These are phyloP conservation scores for Populus pruinosa DNA, from an alignment of 345 rosid genomes.

Conservation along the genomic window DNA sequence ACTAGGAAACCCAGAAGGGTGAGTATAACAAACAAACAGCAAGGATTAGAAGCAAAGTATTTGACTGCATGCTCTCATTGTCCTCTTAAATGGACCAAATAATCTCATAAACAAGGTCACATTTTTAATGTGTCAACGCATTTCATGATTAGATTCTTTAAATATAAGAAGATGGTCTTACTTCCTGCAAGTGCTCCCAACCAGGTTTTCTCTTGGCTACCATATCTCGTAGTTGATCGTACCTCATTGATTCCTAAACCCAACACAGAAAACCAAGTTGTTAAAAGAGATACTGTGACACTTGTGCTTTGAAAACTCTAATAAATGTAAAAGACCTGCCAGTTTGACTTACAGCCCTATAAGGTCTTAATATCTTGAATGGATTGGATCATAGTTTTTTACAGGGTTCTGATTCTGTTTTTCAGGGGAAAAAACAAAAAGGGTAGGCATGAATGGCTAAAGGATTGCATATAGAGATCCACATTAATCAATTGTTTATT, in stretches of 20 bases:
- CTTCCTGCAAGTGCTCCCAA: slow-evolving; percentile 92
- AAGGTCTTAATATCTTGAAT: neutral
- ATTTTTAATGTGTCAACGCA: neutral
- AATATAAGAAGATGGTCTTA: slow-evolving; percentile 30
- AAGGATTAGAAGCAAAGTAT: neutral
- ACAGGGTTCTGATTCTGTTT: neutral
- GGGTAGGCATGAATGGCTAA: neutral
- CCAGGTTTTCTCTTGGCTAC: slow-evolving; percentile 85
- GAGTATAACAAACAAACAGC: neutral
- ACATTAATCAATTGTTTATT: neutral
- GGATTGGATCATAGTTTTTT: neutral
- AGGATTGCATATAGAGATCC: neutral
- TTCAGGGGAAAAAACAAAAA: neutral
- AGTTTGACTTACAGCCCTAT: neutral
- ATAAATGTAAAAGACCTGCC: neutral
- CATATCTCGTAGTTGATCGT: slow-evolving; percentile 78
- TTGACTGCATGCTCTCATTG: neutral
- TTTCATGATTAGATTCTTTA: neutral
- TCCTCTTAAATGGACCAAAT: neutral
- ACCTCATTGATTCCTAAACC: slow-evolving; percentile 75
- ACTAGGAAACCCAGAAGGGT: neutral
- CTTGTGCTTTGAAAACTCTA: neutral
- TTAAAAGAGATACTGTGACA: neutral
- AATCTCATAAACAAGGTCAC: neutral
- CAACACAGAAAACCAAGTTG: slow-evolving; percentile 20